Percentiles rank a stretch among this genome's conserved stretches.
Conservation (phyloP, 805 yeast genomes). For the Ogataea populi-albae region DNA sequence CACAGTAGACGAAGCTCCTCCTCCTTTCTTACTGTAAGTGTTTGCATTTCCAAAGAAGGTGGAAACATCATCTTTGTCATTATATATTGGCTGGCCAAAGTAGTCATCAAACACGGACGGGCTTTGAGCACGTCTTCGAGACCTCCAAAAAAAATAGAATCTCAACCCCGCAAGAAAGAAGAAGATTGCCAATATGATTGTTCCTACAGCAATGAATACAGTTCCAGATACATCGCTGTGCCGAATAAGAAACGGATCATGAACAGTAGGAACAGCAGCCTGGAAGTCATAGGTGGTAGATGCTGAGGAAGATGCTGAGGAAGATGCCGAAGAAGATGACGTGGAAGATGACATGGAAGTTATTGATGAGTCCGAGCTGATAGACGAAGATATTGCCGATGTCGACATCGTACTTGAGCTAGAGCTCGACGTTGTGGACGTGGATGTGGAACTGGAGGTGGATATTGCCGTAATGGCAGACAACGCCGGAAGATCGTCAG, state of each 20-base stretch:
- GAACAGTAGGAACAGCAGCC: constrained; percentile 20
- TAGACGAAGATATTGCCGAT: not conserved
- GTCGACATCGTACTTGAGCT: not conserved
- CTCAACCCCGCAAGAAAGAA: constrained; percentile 23
- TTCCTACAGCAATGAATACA: constrained; percentile 44
- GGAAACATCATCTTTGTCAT: constrained; percentile 16
- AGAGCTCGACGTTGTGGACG: constrained; percentile 1
- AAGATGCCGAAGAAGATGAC: not conserved
- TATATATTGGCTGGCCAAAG: constrained; percentile 13
- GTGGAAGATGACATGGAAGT: constrained; percentile 3
- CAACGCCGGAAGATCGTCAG: constrained; percentile 7
- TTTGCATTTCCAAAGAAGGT: constrained; percentile 10
- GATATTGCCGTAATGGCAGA: too few species aligned
- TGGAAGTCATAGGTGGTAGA: constrained; percentile 17
- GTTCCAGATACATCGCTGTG: constrained; percentile 34
- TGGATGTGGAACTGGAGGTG: too few species aligned
- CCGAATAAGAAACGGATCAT: constrained; percentile 33
- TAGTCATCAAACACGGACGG: constrained; percentile 16
- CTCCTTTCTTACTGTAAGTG: constrained; percentile 10
- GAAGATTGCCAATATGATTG: constrained; percentile 26
- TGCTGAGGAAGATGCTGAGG: constrained; percentile 3
- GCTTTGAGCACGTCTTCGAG: constrained; percentile 22
- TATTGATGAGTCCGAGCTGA: constrained; percentile 1
- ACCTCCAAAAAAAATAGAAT: constrained; percentile 25
- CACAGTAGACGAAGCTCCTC: constrained; percentile 6